These are phyloP conservation scores for Solanum etuberosum DNA, from an alignment of 257 asterid genomes.

Conservation along the genomic window DNA sequence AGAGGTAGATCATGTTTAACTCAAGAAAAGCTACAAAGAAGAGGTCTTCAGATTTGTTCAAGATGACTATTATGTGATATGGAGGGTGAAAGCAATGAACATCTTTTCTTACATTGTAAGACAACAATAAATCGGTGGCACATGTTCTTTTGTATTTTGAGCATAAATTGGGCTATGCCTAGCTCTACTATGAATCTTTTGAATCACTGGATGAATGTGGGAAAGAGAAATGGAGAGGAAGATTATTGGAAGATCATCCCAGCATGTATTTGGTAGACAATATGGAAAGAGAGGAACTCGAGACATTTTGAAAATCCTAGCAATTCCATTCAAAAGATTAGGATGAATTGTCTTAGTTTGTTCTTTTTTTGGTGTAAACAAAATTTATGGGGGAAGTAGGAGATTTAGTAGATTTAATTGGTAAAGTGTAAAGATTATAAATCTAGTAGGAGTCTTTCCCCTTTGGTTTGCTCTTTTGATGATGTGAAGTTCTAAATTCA, in stretches of 20 bases:
- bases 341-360: background rate
- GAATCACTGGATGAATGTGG: background rate
- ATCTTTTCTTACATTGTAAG: background rate
- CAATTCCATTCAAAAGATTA: background rate
- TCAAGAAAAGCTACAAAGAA: background rate
- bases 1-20: background rate
- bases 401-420: background rate
- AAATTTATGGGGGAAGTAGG: background rate
- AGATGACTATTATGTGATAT: background rate
- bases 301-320: background rate
- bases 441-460: background rate
- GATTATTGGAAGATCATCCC: background rate
- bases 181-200: background rate
- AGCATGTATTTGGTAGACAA: background rate
- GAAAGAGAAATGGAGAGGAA: background rate
- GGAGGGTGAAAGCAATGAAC: background rate
- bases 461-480: background rate
- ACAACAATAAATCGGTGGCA: background rate
- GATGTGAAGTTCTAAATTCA: background rate
- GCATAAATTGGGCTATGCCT: background rate
- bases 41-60: background rate
- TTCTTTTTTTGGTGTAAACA: background rate
- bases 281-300: background rate
- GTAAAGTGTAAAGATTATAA: background rate
- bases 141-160: background rate